Percentiles rank a stretch among this genome's conserved stretches.
Evolutionary conservation across 1,139 yeast species (phyloP).

Genomic region (Blastobotrys petasosporus): DNA sequence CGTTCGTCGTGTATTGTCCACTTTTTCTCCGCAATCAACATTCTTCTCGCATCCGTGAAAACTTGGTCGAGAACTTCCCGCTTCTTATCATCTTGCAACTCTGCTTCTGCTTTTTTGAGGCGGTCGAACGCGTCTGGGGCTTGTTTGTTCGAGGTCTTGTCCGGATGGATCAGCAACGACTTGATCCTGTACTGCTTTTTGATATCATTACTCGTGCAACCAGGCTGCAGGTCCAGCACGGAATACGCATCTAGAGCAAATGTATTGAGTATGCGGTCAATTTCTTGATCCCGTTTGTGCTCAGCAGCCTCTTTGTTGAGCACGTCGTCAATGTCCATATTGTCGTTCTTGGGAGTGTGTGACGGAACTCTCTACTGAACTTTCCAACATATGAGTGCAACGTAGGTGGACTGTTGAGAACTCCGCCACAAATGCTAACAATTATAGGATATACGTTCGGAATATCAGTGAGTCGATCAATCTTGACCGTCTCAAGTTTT

Average conservation of each 20-base stretch:
- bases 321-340: conserved; percentile 28
- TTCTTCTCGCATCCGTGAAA: conserved; percentile 40
- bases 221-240: conserved; percentile 50
- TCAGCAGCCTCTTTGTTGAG: conserved; percentile 31
- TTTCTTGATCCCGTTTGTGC: conserved; percentile 44
- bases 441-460: conserved; percentile 45
- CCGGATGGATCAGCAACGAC: conserved; percentile 65
- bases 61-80: conserved; percentile 37
- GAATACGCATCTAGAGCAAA: conserved; percentile 51
- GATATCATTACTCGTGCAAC: conserved; percentile 37
- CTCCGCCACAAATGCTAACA: neutral
- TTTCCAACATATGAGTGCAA: neutral
- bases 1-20: conserved; percentile 39
- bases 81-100: conserved; percentile 32
- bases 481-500: conserved; percentile 43
- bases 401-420: neutral
- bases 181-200: conserved; percentile 50
- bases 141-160: conserved; percentile 47
- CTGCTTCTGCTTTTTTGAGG: conserved; percentile 37
- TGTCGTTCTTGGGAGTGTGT: conserved; percentile 2
- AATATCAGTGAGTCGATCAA: conserved; percentile 70
- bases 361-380: neutral
- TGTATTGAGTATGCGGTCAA: conserved; percentile 46
- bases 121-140: conserved; percentile 62
- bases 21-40: conserved; percentile 41